Percentiles rank a stretch among this genome's conserved stretches.
phyloP scores from a whole-genome alignment of 2,329 filamentous ascomycete species.

The Monosporascus sp. region DNA sequence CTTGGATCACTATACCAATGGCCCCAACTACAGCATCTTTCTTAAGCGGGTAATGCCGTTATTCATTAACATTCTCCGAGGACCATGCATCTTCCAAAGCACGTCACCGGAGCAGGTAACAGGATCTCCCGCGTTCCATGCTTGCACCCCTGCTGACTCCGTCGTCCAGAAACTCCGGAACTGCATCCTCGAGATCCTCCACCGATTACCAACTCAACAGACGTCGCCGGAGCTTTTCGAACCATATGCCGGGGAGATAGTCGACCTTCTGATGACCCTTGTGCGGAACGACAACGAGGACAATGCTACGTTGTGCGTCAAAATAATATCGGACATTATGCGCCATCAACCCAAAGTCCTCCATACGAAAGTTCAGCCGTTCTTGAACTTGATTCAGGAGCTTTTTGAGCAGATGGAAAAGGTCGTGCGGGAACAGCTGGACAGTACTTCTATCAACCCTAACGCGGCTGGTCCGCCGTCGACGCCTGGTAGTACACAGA shows the following conservation, averaged over 20 bases:
- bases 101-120: slow-evolving; percentile 82
- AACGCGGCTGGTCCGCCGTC: slow-evolving; percentile 56
- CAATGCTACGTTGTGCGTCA: slow-evolving; percentile 96
- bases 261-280: slow-evolving; percentile 83
- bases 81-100: slow-evolving; percentile 85
- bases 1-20: slow-evolving; percentile 80
- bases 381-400: slow-evolving; percentile 87
- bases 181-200: slow-evolving; percentile 89
- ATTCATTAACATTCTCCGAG: slow-evolving; percentile 78
- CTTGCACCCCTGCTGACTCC: slow-evolving; percentile 12
- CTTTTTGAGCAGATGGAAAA: slow-evolving; percentile 94
- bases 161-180: slow-evolving; percentile 72
- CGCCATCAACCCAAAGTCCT: slow-evolving; percentile 85
- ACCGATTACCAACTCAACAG: slow-evolving; percentile 70
- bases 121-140: background rate
- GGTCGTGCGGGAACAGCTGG: slow-evolving; percentile 92
- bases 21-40: slow-evolving; percentile 72
- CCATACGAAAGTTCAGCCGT: slow-evolving; percentile 73
- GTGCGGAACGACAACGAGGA: slow-evolving; percentile 95
- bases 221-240: slow-evolving; percentile 76
- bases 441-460: slow-evolving; percentile 59
- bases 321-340: slow-evolving; percentile 95
- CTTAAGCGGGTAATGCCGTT: slow-evolving; percentile 84
- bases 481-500: slow-evolving; percentile 58
- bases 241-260: slow-evolving; percentile 79